These are phyloP conservation scores for Amborella trichopoda DNA, from an alignment of 164 flowering plant genomes.

Conservation along the genomic window DNA sequence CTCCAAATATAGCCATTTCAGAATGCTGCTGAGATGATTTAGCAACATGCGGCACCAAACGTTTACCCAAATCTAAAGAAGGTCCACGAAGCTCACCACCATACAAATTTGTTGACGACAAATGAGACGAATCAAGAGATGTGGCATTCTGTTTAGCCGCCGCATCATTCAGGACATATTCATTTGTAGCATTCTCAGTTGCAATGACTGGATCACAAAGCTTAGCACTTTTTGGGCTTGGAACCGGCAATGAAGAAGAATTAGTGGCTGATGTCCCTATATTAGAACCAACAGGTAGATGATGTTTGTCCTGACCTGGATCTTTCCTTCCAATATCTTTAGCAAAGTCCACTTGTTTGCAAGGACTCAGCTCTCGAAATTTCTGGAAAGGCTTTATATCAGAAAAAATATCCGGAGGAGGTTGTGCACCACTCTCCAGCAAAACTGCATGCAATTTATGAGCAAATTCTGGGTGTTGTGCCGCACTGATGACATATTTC, in stretches of 20 bases:
- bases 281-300: too few species aligned
- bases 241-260: background rate
- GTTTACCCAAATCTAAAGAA: too few species aligned
- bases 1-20: conserved; percentile 8
- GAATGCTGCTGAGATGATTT: conserved; percentile 13
- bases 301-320: too few species aligned
- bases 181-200: background rate
- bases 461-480: conserved; percentile 81
- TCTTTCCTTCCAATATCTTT: conserved; percentile 8
- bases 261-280: background rate
- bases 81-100: too few species aligned
- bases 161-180: background rate
- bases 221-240: background rate
- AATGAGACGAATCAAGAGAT: background rate
- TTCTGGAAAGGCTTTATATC: conserved; percentile 25
- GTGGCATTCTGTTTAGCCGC: too few species aligned
- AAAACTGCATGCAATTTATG: conserved; percentile 77
- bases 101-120: too few species aligned
- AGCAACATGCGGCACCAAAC: too few species aligned
- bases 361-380: conserved; percentile 9
- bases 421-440: conserved; percentile 74
- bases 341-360: conserved; percentile 7
- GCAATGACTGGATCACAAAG: background rate
- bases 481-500: conserved; percentile 69
- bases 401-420: conserved; percentile 56